A percentile compares a stretch with the other conserved stretches of the same genome.
Conservation (phyloP, 345 rosid species). For the Arabidopsis suecica region DNA sequence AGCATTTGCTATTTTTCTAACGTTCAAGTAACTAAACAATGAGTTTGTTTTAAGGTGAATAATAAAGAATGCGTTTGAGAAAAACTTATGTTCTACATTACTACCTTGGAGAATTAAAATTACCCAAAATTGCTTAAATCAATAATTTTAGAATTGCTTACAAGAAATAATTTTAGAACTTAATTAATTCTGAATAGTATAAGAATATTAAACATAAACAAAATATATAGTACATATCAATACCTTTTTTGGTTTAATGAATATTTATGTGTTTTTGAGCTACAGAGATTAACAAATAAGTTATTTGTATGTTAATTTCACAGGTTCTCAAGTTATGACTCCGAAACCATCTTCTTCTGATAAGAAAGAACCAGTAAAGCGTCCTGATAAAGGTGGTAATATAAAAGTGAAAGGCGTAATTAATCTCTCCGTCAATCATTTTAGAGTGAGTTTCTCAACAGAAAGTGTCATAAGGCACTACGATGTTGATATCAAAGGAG, state of each 20-base stretch:
- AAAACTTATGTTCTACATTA: too few relatives aligned
- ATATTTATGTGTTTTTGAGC: neutral
- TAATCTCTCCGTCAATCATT: constrained; percentile 69
- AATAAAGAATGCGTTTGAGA: neutral
- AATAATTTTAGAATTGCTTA: neutral
- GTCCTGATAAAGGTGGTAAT: constrained; percentile 73
- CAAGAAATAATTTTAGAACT: neutral
- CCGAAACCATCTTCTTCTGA: constrained; percentile 32
- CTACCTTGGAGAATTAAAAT: neutral
- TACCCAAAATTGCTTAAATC: neutral
- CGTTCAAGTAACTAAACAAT: neutral
- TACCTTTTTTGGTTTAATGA: neutral
- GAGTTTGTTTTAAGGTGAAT: neutral
- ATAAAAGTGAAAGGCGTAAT: constrained; percentile 33
- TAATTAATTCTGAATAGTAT: neutral
- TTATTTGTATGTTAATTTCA: neutral
- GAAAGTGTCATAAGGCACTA: constrained; percentile 61
- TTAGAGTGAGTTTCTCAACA: constrained; percentile 55
- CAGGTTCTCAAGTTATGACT: constrained; percentile 29
- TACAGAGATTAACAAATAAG: neutral
- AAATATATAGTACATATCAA: neutral
- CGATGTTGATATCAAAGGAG: constrained; percentile 64
- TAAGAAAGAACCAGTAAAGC: constrained; percentile 48
- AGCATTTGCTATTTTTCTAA: too few relatives aligned
- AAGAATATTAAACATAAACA: too few relatives aligned